Evolutionary conservation across 176 grass and related monocot species (phyloP), one percentile per base, ranked within the genome.

Genomic region (Alloteropsis semialata): DNA sequence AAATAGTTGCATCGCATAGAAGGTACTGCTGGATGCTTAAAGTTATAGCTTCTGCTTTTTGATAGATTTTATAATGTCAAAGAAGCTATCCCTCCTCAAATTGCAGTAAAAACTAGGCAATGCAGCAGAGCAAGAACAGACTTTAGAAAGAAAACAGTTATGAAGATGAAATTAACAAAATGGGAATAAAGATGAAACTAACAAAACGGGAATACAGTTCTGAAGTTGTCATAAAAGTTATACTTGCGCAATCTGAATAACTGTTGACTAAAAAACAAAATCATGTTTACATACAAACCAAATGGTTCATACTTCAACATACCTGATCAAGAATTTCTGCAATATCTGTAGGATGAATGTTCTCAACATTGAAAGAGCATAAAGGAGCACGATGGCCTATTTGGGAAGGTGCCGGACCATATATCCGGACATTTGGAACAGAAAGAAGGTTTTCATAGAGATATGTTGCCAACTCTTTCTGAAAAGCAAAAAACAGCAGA

Each of bases 301-400:
- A 24, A 56, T 44, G 57, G 67, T 53, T 77, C 12, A 48, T 81
- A 65, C 45, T 75, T 70, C 29, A 72, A 60, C 59, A 13, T 97
- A 97, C 92, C 92, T 94, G 92, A 87, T 98, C 89, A 82, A 93
- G 85, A 85, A 95, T 83, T 68, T 90, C 90, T 46, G 96, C 96
- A 80, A 95, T 93, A 93, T 98, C 96, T 63, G 91, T 92, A 28
- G 96, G 89, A 91, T 98, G 96, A 89, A 98, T 59, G 36, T 92
- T 93, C 42, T 95, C 66, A 58, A 98, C 83, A 88, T 98, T 98
- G 80, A 95, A 98, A 62, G 96, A 91, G 84, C 93, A 91, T 70
- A 98, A 64, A 28, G 96, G 67, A 61, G 89, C 91, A 55, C 82
- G 91, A 55, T 86, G 76, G 75, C 41, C 72, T 82, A 72, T 76